Base-by-base conservation (phyloP, 371 early-diverging fungal genomes). In the Conidiobolus incongruus region DNA sequence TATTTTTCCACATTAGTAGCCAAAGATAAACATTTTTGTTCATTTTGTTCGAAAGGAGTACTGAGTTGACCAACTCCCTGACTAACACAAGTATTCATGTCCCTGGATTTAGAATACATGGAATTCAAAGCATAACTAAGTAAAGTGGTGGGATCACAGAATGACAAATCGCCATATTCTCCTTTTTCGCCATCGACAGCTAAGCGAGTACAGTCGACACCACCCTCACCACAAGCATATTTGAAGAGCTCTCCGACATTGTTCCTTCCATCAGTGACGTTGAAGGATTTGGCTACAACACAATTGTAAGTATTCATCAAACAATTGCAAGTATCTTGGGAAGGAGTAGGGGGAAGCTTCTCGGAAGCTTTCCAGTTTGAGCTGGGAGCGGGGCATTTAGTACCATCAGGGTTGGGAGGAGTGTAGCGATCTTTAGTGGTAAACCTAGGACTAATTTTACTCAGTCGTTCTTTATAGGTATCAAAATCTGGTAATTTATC, bases 311-410 rank as follows among this genome's bases (percentile, higher is more conserved):
- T 66, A 23, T 72, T 60, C 19, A 63, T 52, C 75, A 81, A 73
- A 56, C 79, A 77, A 15, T 65, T 50, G 51, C 84, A 84, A n/a
- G 66, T 65, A 16, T 66, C 60, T 4, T 58, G 51, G 0, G 73
- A 75, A 4, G 84, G 84, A 0, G 78, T 76, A 1, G 78, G 74
- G 8, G 83, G 75, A n/a, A 83, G 47, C 2, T 44, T 50, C 5
- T 50, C 52, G 12, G 62, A 63, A 15, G 74, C 70, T 35, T 62
- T 62, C 81, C 81, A 83, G 11, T 40, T 59, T 5, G 51, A 39
- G 34, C 56, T 51, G 30, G 52, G 51, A 8, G 58, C 38, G 1
- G 81, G 84, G 46, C 84, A 83, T 21, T 35, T 23, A 26, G 26
- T 26, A 4, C 26, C 26, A 26, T 26, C 26, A 8, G 4, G 3